Evolutionary conservation across 371 early-diverging fungal genomes (phyloP), one percentile per base, ranked within the genome.

Genomic region (Zychaea mexicana): DNA sequence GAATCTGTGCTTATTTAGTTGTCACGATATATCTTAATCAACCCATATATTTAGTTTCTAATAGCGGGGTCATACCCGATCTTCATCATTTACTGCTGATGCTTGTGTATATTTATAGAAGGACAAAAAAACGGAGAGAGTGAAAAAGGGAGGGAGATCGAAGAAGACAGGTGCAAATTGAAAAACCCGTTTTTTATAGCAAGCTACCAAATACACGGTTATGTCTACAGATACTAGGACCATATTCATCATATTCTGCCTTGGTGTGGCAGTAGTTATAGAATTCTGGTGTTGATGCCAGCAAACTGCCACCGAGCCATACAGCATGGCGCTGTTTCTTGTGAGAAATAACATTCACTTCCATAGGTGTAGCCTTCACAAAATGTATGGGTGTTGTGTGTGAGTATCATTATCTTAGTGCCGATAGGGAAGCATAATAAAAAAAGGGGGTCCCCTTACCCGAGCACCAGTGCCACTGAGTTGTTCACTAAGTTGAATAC

Each of bases 301-400:
- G 79, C 68, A 97, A 82, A 76, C 92, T 92, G 61, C 97, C 98
- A 62, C 98, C 98, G 76, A 92, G 96, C 98, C 98, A 98, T 27
- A 98, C 98, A 38, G 98, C 98, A 68, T 98, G 95, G 32, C 98
- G 87, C 76, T 98, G 98, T 76, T 94, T 94, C 89, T 95, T 96
- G 87, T 98, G 97, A n/a, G 92, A 87, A 36, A 98, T 85, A 39
- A 98, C 98, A 70, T 95, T 97, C 45, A 98, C 98, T 22, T 97
- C 97, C 76, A 98, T 92, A 36, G 93, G 90, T 57, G 79, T 90
- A 17, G 92, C 86, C 76, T 86, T 9, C 75, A 61, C 61, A 58
- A 53, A 32, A 36, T 36, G 15, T 36, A n/a, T n/a, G n/a, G n/a
- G n/a, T 36, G 38, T 36, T 36, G 38, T 36, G 9, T 9, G 3